These are phyloP conservation scores for Aureobasidium sp. DNA, from an alignment of 2,329 filamentous ascomycete genomes.

Conservation along the genomic window DNA sequence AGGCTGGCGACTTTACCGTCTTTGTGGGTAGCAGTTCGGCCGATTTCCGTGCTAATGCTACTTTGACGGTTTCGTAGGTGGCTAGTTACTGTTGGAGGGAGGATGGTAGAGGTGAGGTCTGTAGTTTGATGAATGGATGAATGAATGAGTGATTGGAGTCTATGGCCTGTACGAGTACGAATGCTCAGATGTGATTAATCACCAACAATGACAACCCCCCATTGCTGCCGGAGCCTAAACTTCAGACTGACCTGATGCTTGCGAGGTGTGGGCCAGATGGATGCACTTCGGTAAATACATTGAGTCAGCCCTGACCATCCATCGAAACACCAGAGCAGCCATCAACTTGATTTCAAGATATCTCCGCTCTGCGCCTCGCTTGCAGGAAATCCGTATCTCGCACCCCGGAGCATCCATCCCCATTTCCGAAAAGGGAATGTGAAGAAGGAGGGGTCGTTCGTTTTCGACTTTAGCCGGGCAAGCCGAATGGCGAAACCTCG, in stretches of 20 bases:
- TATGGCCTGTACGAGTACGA: background rate
- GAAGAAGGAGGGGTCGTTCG: background rate
- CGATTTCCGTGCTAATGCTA: conserved; percentile 48
- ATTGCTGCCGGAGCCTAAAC: background rate
- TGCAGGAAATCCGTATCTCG: background rate
- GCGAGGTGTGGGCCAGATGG: background rate
- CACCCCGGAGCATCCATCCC: background rate
- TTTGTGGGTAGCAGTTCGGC: conserved; percentile 51
- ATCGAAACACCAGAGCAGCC: too few species aligned
- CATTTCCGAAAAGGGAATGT: background rate
- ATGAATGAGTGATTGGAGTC: too few species aligned
- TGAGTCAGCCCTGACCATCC: background rate
- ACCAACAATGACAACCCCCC: background rate
- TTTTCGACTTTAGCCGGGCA: background rate
- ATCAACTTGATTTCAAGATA: too few species aligned
- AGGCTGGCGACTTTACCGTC: conserved; percentile 58
- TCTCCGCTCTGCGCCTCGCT: background rate
- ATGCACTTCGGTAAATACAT: background rate
- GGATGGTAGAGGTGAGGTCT: background rate
- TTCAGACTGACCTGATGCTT: background rate
- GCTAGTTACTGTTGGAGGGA: too few species aligned
- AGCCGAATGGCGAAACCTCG: background rate
- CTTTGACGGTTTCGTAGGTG: conserved; percentile 40
- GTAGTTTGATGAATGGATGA: background rate
- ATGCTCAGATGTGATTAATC: background rate